Percentiles rank a stretch among this genome's conserved stretches.
Conservation (phyloP, 805 yeast species). For the Saturnispora galanensis region DNA sequence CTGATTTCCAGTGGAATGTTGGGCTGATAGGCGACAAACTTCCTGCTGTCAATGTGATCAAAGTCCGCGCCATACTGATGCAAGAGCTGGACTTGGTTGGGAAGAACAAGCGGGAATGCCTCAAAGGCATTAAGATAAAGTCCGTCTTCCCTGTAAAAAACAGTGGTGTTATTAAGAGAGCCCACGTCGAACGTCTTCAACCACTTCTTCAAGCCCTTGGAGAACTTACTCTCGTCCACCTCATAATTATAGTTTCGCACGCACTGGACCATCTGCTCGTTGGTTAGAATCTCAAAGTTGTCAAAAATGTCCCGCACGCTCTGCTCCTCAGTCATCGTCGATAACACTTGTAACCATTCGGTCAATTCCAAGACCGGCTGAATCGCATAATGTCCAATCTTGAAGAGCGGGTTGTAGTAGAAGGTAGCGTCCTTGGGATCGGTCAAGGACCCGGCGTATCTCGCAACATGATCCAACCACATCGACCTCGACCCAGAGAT, state of each 20-base stretch:
- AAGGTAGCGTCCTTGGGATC: slow-evolving; percentile 44
- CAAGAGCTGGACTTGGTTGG: slow-evolving; percentile 64
- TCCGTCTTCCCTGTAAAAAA: slow-evolving; percentile 18
- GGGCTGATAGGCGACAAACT: slow-evolving; percentile 58
- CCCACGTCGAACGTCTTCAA: slow-evolving; percentile 25
- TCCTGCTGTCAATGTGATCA: slow-evolving; percentile 46
- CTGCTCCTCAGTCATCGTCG: slow-evolving; percentile 49
- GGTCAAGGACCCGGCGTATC: slow-evolving; percentile 21
- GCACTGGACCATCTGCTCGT: slow-evolving; percentile 59
- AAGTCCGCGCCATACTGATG: slow-evolving; percentile 69
- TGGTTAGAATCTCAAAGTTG: slow-evolving; percentile 49
- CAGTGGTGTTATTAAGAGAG: slow-evolving; percentile 11
- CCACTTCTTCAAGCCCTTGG: slow-evolving; percentile 39
- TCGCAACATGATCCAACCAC: slow-evolving; percentile 22
- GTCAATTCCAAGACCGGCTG: slow-evolving; percentile 68
- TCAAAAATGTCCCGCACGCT: slow-evolving; percentile 44
- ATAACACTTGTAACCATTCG: slow-evolving; percentile 85
- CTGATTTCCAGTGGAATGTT: slow-evolving; percentile 56
- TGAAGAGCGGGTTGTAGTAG: slow-evolving; percentile 54
- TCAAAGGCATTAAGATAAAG: slow-evolving; percentile 38
- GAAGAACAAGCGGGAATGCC: slow-evolving; percentile 52
- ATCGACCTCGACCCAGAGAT: slow-evolving; percentile 17
- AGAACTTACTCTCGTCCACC: slow-evolving; percentile 62
- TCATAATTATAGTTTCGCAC: slow-evolving; percentile 77
- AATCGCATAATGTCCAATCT: slow-evolving; percentile 57